A percentile compares a stretch with the other conserved stretches of the same genome.
Evolutionary conservation across 2,329 filamentous ascomycete species (phyloP).

Genomic region (Diaporthe helianthi): DNA sequence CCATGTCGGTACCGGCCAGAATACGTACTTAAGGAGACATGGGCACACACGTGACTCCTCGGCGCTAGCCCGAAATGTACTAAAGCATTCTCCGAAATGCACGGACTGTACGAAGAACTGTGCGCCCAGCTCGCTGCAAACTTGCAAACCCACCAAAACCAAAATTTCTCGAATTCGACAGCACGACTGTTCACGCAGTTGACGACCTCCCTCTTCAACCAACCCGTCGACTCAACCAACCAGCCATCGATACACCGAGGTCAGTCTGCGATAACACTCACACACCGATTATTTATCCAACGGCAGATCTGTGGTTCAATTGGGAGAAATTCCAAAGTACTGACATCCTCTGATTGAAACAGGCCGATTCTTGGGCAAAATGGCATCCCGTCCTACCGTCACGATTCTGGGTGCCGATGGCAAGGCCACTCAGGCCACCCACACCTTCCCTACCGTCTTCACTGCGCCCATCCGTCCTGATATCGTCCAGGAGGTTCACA

Average conservation of each 20-base stretch:
- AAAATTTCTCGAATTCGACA: constrained; percentile 33
- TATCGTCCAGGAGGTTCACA: constrained; percentile 99
- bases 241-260: constrained; percentile 27
- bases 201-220: constrained; percentile 19
- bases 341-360: constrained; percentile 28
- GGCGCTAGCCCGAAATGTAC: background rate
- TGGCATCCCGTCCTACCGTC: constrained; percentile 97
- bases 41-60: constrained; percentile 13
- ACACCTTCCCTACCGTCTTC: constrained; percentile 97
- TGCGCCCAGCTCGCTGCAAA: constrained; percentile 7
- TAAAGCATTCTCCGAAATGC: background rate
- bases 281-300: background rate
- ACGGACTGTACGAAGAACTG: background rate
- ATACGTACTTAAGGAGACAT: too few relatives aligned
- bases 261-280: background rate
- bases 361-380: constrained; percentile 56
- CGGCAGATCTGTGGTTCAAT: background rate
- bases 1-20: too few relatives aligned
- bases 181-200: background rate
- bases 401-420: constrained; percentile 97
- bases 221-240: constrained; percentile 31
- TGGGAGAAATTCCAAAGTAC: constrained; percentile 20
- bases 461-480: constrained; percentile 95
- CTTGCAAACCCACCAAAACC: constrained; percentile 31
- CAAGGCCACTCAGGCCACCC: constrained; percentile 85